Conservation (phyloP, 129 eudicot genomes). For the Mikania micrantha region DNA sequence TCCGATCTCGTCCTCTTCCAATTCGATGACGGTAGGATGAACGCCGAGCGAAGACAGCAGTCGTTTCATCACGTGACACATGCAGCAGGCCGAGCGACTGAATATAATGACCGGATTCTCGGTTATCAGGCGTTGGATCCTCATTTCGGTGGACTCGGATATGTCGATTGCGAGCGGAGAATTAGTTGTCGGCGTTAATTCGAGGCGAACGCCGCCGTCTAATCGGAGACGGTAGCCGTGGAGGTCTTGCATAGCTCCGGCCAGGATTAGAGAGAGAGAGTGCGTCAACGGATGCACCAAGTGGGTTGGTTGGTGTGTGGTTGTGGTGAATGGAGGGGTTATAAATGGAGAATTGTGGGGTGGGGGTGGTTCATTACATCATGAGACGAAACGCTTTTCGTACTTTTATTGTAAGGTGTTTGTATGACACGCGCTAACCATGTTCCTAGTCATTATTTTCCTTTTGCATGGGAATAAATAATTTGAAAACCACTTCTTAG, state of each 20-base stretch:
- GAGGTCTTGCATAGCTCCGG: conserved; percentile 46
- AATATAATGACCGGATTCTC: conserved; percentile 84
- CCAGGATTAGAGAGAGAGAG: background rate
- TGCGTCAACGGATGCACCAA: background rate
- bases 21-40: conserved; percentile 80
- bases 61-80: conserved; percentile 95
- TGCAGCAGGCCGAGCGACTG: conserved; percentile 79
- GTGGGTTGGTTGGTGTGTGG: conserved; percentile 1
- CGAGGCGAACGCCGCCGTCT: conserved; percentile 70
- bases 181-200: conserved; percentile 46
- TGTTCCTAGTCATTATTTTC: too few species aligned
- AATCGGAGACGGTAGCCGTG: conserved; percentile 30
- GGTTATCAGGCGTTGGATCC: conserved; percentile 69
- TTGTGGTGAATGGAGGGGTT: conserved; percentile 10
- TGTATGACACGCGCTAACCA: conserved; percentile 15
- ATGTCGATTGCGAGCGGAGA: conserved; percentile 75
- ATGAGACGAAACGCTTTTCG: conserved; percentile 20
- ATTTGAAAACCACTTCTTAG: too few species aligned
- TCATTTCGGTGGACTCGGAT: conserved; percentile 69
- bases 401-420: background rate
- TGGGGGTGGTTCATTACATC: conserved; percentile 27
- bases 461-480: too few species aligned
- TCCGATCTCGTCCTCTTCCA: conserved; percentile 84
- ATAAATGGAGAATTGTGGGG: conserved; percentile 15
- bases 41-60: conserved; percentile 68